Evolutionary conservation across 1,139 yeast species (phyloP).

Genomic region (Arxiozyma slooffiae): DNA sequence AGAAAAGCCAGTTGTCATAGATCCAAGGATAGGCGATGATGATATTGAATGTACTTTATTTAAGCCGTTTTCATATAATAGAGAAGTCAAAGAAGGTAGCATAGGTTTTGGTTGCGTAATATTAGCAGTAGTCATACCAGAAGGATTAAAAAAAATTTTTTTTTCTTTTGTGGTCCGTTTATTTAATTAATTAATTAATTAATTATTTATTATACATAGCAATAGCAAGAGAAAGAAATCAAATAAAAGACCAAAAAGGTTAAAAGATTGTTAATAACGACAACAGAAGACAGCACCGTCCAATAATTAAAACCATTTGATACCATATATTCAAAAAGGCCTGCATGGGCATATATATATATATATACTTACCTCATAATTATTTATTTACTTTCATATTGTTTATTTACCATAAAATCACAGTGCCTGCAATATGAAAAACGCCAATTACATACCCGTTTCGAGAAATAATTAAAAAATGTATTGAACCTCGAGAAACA

Average conservation of each 20-base stretch:
- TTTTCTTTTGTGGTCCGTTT: background rate
- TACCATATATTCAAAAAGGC: no score
- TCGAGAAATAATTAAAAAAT: background rate
- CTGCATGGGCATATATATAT: no score
- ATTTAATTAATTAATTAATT: no score
- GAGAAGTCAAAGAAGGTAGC: conserved; percentile 11
- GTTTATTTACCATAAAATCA: background rate
- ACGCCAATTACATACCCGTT: background rate
- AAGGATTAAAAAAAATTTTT: background rate
- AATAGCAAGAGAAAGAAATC: background rate
- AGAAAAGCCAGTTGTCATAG: conserved; percentile 6
- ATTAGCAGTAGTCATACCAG: background rate
- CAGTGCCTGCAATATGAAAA: background rate
- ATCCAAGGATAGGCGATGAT: conserved; percentile 6
- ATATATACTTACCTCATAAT: background rate
- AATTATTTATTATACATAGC: no score
- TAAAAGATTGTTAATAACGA: background rate
- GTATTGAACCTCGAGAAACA: background rate
- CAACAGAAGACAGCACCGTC: no score
- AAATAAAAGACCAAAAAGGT: background rate
- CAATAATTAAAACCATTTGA: no score
- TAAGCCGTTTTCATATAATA: conserved; percentile 4
- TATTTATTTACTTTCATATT: background rate
- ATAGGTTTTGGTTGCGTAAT: conserved; percentile 5
- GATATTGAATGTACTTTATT: conserved; percentile 1